A percentile compares a stretch with the other conserved stretches of the same genome.
phyloP scores from a whole-genome alignment of 2,329 filamentous ascomycete species.

The Colletotrichum eleusines region DNA sequence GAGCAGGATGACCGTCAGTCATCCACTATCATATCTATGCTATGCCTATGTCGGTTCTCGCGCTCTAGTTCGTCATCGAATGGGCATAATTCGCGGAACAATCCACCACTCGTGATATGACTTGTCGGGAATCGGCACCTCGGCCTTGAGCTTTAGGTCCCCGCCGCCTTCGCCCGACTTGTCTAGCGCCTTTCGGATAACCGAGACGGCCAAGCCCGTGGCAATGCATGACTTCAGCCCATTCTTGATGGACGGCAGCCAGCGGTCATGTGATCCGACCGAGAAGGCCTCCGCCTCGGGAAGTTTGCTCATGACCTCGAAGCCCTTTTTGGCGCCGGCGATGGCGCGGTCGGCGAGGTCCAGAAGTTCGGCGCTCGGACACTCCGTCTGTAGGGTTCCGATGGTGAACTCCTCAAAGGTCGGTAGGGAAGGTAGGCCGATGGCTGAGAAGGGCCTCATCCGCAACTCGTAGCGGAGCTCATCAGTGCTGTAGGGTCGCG shows the following conservation, averaged over 20 bases:
- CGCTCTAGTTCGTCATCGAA: constrained; percentile 21
- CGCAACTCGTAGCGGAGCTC: constrained; percentile 82
- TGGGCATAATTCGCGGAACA: constrained; percentile 62
- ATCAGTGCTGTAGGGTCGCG: constrained; percentile 75
- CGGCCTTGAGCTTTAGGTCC: constrained; percentile 58
- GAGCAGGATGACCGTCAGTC: constrained; percentile 11
- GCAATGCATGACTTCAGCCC: constrained; percentile 78
- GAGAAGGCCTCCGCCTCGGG: constrained; percentile 65
- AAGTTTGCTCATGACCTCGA: constrained; percentile 68
- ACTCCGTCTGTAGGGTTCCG: constrained; percentile 56
- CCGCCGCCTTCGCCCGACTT: constrained; percentile 46
- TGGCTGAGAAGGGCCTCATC: constrained; percentile 83
- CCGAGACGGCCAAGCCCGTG: constrained; percentile 72
- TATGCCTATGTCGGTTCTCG: constrained; percentile 1
- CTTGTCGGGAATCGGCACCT: constrained; percentile 65
- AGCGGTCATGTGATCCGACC: constrained; percentile 69
- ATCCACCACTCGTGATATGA: constrained; percentile 76
- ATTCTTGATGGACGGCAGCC: constrained; percentile 70
- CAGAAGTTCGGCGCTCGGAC: constrained; percentile 56
- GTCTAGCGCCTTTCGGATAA: constrained; percentile 68
- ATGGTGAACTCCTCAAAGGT: constrained; percentile 70
- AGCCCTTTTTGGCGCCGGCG: constrained; percentile 63
- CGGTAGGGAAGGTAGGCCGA: constrained; percentile 77
- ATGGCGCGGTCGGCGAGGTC: constrained; percentile 60
- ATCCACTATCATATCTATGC: constrained; percentile 20